Conservation (phyloP, 805 yeast genomes). For the Candida namnaoensis region DNA sequence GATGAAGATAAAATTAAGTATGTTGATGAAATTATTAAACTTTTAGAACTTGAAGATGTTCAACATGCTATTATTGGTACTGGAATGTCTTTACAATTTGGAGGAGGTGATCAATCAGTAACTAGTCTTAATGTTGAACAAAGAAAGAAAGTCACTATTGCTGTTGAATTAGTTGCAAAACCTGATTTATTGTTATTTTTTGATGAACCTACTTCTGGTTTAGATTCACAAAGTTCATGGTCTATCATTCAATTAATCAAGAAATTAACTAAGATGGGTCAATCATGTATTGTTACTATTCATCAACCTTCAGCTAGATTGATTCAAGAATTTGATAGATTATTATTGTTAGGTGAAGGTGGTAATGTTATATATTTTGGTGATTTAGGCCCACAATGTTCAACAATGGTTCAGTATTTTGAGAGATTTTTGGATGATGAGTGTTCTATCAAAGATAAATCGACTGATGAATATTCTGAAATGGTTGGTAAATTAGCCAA, state of each 20-base stretch:
- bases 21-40: slow-evolving; percentile 55
- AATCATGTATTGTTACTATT: slow-evolving; percentile 65
- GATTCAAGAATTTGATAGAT: slow-evolving; percentile 70
- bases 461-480: too few species aligned
- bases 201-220: slow-evolving; percentile 65
- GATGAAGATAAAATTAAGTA: slow-evolving; percentile 50
- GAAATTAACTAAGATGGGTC: slow-evolving; percentile 50
- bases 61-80: slow-evolving; percentile 72
- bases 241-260: slow-evolving; percentile 53
- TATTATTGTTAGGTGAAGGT: slow-evolving; percentile 60
- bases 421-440: slow-evolving; percentile 55
- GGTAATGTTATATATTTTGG: slow-evolving; percentile 75
- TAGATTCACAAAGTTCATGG: slow-evolving; percentile 65
- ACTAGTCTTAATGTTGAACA: slow-evolving; percentile 60
- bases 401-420: slow-evolving; percentile 53
- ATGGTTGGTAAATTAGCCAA: too few species aligned
- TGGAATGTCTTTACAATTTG: too few species aligned
- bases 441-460: too few species aligned
- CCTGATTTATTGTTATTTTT: slow-evolving; percentile 51
- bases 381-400: slow-evolving; percentile 53
- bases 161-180: slow-evolving; percentile 60
- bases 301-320: slow-evolving; percentile 83
- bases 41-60: slow-evolving; percentile 54
- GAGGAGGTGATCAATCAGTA: too few species aligned
- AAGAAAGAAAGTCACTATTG: slow-evolving; percentile 56